Evolutionary conservation across 805 yeast species (phyloP).

Genomic region (Candida taoyuanica): DNA sequence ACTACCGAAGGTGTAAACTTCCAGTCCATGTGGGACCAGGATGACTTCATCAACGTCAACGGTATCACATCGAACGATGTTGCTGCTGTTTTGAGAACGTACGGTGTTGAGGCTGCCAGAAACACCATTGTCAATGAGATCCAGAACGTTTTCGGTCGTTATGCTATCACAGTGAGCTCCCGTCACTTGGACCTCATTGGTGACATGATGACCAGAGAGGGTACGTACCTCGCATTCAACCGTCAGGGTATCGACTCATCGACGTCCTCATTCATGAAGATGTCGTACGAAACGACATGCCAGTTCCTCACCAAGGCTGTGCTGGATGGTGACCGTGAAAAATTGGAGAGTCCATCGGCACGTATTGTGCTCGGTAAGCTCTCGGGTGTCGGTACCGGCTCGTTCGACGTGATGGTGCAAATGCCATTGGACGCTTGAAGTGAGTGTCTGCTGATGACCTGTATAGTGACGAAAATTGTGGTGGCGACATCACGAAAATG

Average conservation of each 20-base stretch:
- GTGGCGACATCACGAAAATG: background rate
- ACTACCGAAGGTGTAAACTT: conserved; percentile 98
- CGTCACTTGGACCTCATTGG: conserved; percentile 97
- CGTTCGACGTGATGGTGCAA: conserved; percentile 68
- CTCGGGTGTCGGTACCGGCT: conserved; percentile 91
- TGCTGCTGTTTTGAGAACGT: conserved; percentile 80
- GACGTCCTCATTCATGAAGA: conserved; percentile 94
- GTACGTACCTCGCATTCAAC: conserved; percentile 91
- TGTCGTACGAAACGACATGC: conserved; percentile 98
- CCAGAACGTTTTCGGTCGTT: conserved; percentile 91
- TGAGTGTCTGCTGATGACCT: background rate
- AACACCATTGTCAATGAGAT: conserved; percentile 95
- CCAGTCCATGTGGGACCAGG: conserved; percentile 97
- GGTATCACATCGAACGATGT: conserved; percentile 90
- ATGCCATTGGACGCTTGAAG: conserved; percentile 28
- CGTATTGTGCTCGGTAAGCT: conserved; percentile 89
- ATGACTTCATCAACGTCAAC: conserved; percentile 85
- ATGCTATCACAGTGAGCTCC: conserved; percentile 87
- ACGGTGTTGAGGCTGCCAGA: conserved; percentile 99
- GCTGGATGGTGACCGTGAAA: conserved; percentile 84
- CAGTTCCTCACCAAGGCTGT: conserved; percentile 96
- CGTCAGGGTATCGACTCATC: conserved; percentile 97
- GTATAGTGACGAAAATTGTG: background rate
- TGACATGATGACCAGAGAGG: conserved; percentile 99
- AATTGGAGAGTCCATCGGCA: conserved; percentile 87